Evolutionary conservation across 2,329 filamentous ascomycete species (phyloP), one percentile per base, ranked within the genome.

Genomic region (Fusarium bactridioides): DNA sequence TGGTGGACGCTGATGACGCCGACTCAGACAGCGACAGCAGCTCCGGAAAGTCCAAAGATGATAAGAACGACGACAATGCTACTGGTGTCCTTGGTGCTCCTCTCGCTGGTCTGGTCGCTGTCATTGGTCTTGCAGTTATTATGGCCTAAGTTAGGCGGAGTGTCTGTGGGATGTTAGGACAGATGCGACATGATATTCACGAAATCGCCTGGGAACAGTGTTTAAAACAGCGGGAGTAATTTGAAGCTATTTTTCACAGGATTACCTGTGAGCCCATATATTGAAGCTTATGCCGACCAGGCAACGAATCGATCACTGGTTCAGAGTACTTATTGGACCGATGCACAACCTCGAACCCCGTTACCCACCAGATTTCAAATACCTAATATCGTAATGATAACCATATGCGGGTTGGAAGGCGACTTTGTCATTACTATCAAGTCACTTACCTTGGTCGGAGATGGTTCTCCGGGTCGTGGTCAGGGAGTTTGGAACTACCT

Each of bases 1-100:
- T 80, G 51, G 74, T 74, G 23, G 71, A 73, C 38, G 68, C 73
- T n/a, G 67, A 70, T 50, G 74, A 72, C 43, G 64, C 70, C 11
- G 70, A 71, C 27, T 55, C 53, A 29, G 44, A 64, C 21, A 29
- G 50, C 25, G 48, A 60, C 45, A 69, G 48, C 31, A 43, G 35
- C 38, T 60, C 62, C n/a, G 62, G 35, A 38, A 60, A 65, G 47
- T 72, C 68, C 31, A 69, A 69, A 7, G 44, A 51, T 45, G 61
- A 44, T 21, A 55, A 67, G 31, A 67, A 64, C 27, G 60, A 67
- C 27, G 67, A 72, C 25, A 76, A 67, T 29, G 67, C 67, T 47
- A 73, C 71, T 33, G 66, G 65, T 35, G 38, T 54, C 16, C 43
- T 75, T 10, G 61, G 69, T 25, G 68, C 66, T 18, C 71, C 77